Base-by-base conservation (phyloP, 129 eudicot genomes). In the Pittosporum tobira region DNA sequence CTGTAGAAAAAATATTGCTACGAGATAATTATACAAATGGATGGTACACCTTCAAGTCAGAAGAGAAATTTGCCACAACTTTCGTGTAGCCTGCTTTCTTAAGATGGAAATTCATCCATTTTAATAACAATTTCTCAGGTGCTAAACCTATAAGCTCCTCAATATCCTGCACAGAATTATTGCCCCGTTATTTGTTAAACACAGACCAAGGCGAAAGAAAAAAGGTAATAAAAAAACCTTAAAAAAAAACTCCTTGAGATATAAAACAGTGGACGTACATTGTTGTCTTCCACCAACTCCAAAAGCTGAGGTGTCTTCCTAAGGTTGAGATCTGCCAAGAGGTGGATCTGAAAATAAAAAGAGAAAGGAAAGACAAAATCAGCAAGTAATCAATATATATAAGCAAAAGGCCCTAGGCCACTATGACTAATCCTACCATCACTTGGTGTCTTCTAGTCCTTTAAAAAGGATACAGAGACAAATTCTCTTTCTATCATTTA, bases 81-180 rank as follows among this genome's bases (percentile, higher is more conserved):
- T 84, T 88, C 69, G 79, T 73, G 81, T 88, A 88, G 50, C 96
- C 96, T 31, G 87, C 96, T 68, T 88, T 84, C 70, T 88, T 88
- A 61, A 88, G 96, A 74, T 88, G 96, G 52, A 88, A 88, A 50
- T 88, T 88, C 96, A 88, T 84, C 96, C 96, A 88, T 51, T 84
- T 88, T 68, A 88, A 52, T 25, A 88, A 71, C 42, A 88, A 47
- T 67, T 88, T 88, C 68, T 88, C 96, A 1, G 96, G 96, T 38
- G 96, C 85, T 63, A 84, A 67, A 37, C 84, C 82, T 72, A 88
- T 76, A 51, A 88, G 96, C 84, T 88, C 96, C 81, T 84, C 96
- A 67, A 88, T 79, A 79, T 88, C 94, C 96, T 88, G 77, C 66
- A 30, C 3, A 45, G 22, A 7, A 16, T n/a, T 34, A 3, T 45